phyloP scores from a whole-genome alignment of 2,329 filamentous ascomycete genomes.

The Colletotrichum theobromicola region DNA sequence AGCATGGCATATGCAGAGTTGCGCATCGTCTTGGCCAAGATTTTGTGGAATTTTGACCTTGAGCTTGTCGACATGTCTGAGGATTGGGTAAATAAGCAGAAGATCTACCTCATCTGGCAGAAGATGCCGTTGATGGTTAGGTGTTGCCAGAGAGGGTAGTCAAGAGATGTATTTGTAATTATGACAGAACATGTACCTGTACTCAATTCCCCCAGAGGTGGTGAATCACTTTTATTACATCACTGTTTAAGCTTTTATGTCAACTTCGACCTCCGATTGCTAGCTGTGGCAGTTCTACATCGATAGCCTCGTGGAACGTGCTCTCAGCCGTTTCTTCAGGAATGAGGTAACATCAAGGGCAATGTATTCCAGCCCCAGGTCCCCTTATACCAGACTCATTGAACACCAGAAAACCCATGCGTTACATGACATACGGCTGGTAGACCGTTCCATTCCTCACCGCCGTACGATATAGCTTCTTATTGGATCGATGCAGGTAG shows the following conservation, averaged over 20 bases:
- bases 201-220: too few species aligned
- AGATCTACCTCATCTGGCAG: slow-evolving; percentile 43
- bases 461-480: slow-evolving; percentile 21
- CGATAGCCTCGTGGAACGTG: too few species aligned
- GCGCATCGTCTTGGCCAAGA: slow-evolving; percentile 47
- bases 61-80: slow-evolving; percentile 34
- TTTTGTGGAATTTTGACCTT: slow-evolving; percentile 53
- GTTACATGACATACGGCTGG: slow-evolving; percentile 23
- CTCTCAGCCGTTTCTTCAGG: too few species aligned
- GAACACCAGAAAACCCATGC: neutral
- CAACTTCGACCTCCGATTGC: too few species aligned
- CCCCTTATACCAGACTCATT: neutral
- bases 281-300: too few species aligned
- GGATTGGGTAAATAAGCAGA: slow-evolving; percentile 42
- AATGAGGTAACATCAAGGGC: too few species aligned
- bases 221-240: too few species aligned
- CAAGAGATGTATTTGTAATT: neutral
- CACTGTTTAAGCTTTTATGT: too few species aligned
- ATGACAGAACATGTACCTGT: neutral
- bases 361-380: too few species aligned
- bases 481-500: slow-evolving; percentile 22
- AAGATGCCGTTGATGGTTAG: slow-evolving; percentile 21
- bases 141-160: neutral
- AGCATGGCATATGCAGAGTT: slow-evolving; percentile 53
- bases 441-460: slow-evolving; percentile 19